Conservation (phyloP, 371 early-diverging fungal genomes). For the Apophysomyces trapeziformis region DNA sequence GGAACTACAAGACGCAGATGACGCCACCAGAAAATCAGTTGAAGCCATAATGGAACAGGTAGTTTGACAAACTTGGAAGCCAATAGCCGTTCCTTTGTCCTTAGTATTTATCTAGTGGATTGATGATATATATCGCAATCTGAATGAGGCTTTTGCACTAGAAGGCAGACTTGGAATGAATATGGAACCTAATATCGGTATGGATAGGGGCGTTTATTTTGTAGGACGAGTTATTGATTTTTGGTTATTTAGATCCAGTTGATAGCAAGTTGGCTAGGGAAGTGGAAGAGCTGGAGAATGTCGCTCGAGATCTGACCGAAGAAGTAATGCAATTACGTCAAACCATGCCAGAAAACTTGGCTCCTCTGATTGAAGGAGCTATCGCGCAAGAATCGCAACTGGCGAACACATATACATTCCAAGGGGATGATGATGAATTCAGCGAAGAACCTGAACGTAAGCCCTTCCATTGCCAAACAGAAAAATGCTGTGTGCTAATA, state of each 20-base stretch:
- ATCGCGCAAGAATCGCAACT: background rate
- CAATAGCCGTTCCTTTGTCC: background rate
- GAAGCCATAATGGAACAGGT: slow-evolving; percentile 2
- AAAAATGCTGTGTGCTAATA: background rate
- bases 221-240: background rate
- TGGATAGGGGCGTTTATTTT: background rate
- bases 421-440: background rate
- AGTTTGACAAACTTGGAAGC: background rate
- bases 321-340: background rate
- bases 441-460: background rate
- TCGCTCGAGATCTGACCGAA: background rate
- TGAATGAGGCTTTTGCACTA: background rate
- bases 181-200: too few relatives aligned
- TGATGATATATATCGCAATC: background rate
- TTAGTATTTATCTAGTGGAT: background rate
- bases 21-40: background rate
- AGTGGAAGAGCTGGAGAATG: background rate
- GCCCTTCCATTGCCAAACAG: background rate
- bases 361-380: background rate
- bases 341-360: background rate
- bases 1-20: background rate
- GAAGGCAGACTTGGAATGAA: background rate
- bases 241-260: background rate
- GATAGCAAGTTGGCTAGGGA: background rate
- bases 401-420: background rate